Evolutionary conservation across 2,329 filamentous ascomycete species (phyloP).

Genomic region (Trichoderma citrinoviride): DNA sequence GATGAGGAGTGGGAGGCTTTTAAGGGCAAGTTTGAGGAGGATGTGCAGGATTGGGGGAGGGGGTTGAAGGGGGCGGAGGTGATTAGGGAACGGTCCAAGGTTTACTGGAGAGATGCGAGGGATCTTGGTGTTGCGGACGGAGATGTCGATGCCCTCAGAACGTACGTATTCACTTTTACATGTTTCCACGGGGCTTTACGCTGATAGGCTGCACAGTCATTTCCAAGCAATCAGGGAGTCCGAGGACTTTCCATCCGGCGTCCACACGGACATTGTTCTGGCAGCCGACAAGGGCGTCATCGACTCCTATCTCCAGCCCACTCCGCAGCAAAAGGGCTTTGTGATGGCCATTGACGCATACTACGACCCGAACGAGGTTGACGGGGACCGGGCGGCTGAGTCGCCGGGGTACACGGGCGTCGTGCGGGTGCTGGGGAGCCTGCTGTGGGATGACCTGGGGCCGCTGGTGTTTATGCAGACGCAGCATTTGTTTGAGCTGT

Average conservation of each 20-base stretch:
- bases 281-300: conserved; percentile 29
- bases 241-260: neutral
- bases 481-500: conserved; percentile 22
- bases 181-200: too few relatives aligned
- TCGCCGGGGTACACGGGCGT: conserved; percentile 27
- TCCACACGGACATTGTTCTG: conserved; percentile 23
- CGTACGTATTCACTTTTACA: conserved; percentile 21
- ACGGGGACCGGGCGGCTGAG: neutral
- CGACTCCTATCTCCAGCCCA: conserved; percentile 28
- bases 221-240: neutral
- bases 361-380: neutral
- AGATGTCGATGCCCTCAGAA: conserved; percentile 27
- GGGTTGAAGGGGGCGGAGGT: conserved; percentile 17
- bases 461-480: conserved; percentile 25
- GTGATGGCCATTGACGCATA: conserved; percentile 25
- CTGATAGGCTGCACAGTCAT: neutral
- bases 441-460: conserved; percentile 29
- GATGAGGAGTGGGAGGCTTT: conserved; percentile 30
- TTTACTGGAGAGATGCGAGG: conserved; percentile 28
- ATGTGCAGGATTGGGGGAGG: conserved; percentile 30
- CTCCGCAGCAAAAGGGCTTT: conserved; percentile 22
- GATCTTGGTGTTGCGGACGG: conserved; percentile 23
- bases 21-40: conserved; percentile 28
- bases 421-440: conserved; percentile 27
- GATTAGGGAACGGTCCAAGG: conserved; percentile 23